Evolutionary conservation across 2,329 filamentous ascomycete genomes (phyloP).

Genomic region (Phyllosticta paracitricarpa): DNA sequence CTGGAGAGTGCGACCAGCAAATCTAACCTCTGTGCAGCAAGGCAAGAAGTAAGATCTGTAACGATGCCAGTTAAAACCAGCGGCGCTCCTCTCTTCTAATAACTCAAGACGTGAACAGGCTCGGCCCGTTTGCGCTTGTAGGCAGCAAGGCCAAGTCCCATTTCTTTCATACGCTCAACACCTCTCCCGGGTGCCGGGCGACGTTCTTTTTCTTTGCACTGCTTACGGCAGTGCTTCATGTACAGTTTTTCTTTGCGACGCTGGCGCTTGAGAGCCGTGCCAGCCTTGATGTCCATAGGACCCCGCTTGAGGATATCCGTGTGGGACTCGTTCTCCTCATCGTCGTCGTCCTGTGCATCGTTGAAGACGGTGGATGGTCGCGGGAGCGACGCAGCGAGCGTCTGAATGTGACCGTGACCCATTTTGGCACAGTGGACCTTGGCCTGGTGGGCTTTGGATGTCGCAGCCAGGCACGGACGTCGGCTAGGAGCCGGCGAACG

Average conservation of each 20-base stretch:
- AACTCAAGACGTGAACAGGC: slow-evolving; percentile 36
- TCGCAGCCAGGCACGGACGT: slow-evolving; percentile 30
- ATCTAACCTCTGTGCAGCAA: slow-evolving; percentile 8
- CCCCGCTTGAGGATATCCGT: slow-evolving; percentile 61
- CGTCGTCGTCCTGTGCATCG: slow-evolving; percentile 21
- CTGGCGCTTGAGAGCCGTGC: slow-evolving; percentile 86
- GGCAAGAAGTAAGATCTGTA: slow-evolving; percentile 15
- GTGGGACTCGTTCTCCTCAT: slow-evolving; percentile 29
- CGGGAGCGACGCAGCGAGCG: slow-evolving; percentile 78
- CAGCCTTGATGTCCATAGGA: slow-evolving; percentile 89
- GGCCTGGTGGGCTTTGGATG: slow-evolving; percentile 10
- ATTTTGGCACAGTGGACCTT: slow-evolving; percentile 42
- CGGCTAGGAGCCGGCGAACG: slow-evolving; percentile 60
- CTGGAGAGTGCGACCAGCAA: slow-evolving; percentile 30
- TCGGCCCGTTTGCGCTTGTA: slow-evolving; percentile 50
- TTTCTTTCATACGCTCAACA: slow-evolving; percentile 83
- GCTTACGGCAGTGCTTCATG: slow-evolving; percentile 76
- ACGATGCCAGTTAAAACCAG: slow-evolving; percentile 21
- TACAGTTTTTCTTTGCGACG: slow-evolving; percentile 87
- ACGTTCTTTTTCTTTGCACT: slow-evolving; percentile 56
- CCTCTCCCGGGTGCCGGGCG: slow-evolving; percentile 74
- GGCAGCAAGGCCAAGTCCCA: slow-evolving; percentile 81
- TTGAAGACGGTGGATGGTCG: slow-evolving; percentile 50
- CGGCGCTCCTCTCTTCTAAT: slow-evolving; percentile 29
- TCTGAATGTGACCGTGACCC: slow-evolving; percentile 55